Conservation (phyloP, 129 eudicot genomes). For the Pittosporum tobira region DNA sequence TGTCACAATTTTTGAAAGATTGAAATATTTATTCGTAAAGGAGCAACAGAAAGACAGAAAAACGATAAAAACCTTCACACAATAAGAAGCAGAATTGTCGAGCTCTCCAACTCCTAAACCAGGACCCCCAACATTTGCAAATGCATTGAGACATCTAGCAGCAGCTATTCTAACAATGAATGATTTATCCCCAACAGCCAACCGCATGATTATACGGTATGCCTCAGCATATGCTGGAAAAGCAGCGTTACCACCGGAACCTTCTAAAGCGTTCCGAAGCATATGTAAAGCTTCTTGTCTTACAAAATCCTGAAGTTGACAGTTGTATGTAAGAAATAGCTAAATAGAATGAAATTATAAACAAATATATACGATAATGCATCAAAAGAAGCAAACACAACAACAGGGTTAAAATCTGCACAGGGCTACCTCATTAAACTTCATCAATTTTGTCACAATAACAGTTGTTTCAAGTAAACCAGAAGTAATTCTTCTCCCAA, state of each 20-base stretch:
- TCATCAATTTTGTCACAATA: constrained; percentile 76
- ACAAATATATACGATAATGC: background rate
- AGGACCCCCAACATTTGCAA: constrained; percentile 90
- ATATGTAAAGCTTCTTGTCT: constrained; percentile 88
- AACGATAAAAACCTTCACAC: constrained; percentile 59
- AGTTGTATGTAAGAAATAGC: constrained; percentile 1
- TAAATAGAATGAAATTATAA: background rate
- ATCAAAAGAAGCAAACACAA: background rate
- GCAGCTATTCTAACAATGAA: constrained; percentile 87
- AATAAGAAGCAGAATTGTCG: constrained; percentile 60
- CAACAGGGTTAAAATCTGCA: background rate
- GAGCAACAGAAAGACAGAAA: constrained; percentile 9
- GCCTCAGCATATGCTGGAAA: constrained; percentile 78
- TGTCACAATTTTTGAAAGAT: constrained; percentile 3
- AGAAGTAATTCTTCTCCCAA: constrained; percentile 85
- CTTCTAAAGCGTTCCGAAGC: constrained; percentile 90
- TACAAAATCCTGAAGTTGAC: constrained; percentile 71
- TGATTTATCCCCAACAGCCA: constrained; percentile 79
- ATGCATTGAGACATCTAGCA: constrained; percentile 93
- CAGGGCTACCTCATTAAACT: constrained; percentile 62
- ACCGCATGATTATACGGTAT: constrained; percentile 57
- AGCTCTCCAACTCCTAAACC: constrained; percentile 81
- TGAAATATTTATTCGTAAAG: background rate
- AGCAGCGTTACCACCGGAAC: constrained; percentile 75
- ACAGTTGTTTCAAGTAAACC: constrained; percentile 80